A percentile compares a stretch with the other conserved stretches of the same genome.
Conservation (phyloP, 2,329 filamentous ascomycete genomes). For the Tolypocladium paradoxum region DNA sequence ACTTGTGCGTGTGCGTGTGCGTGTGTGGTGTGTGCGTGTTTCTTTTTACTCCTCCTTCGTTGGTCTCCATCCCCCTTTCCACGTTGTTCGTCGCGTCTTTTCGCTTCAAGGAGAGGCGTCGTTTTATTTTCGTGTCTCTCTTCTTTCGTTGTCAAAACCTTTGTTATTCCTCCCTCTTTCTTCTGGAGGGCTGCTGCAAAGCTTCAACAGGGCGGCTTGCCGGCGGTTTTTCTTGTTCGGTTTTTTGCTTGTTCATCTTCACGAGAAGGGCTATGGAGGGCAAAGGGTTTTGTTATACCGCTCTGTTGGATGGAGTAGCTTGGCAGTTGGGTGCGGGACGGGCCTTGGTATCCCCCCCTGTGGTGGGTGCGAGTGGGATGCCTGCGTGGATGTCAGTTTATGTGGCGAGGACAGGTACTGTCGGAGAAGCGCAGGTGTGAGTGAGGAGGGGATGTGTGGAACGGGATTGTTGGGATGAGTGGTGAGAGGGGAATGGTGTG, state of each 20-base stretch:
- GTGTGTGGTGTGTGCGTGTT: too few relatives aligned
- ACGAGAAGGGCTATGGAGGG: background rate
- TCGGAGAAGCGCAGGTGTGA: background rate
- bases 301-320: conserved; percentile 1
- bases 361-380: background rate
- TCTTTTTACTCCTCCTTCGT: background rate
- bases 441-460: background rate
- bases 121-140: background rate
- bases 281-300: conserved; percentile 1
- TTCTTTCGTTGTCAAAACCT: background rate
- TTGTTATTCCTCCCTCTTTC: background rate
- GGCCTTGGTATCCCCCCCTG: background rate
- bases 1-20: conserved; percentile 7
- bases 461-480: too few relatives aligned
- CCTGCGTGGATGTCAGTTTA: background rate
- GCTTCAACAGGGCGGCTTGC: background rate
- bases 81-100: background rate
- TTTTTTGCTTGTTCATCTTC: background rate
- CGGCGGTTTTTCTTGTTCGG: background rate
- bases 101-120: background rate
- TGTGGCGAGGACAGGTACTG: background rate
- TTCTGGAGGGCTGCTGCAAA: background rate
- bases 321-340: background rate
- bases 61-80: background rate
- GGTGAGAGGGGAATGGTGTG: background rate